Conservation (phyloP, 2,329 filamentous ascomycete genomes). For the Fusarium palustre region DNA sequence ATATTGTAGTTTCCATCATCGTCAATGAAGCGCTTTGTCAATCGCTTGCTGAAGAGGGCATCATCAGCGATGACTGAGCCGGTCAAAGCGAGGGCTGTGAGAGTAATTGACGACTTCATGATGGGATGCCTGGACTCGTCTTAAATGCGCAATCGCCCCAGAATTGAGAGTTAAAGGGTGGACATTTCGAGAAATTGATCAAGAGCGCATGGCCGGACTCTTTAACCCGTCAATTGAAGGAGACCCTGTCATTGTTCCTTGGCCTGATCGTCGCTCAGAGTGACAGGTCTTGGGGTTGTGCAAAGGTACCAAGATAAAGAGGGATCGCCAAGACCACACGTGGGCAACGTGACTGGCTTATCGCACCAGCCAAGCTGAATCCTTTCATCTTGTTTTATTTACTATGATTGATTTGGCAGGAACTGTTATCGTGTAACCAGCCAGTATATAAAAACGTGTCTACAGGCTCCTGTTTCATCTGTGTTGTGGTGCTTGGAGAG, state of each 20-base stretch:
- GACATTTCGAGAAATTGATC: neutral
- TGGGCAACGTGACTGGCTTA: slow-evolving; percentile 45
- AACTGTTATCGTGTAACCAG: neutral
- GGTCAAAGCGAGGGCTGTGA: slow-evolving; percentile 44
- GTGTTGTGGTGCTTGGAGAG: neutral
- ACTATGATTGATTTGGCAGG: neutral
- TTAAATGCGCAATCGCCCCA: neutral
- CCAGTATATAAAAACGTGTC: slow-evolving; percentile 1
- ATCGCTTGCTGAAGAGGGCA: slow-evolving; percentile 61
- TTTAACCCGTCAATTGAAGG: slow-evolving; percentile 32
- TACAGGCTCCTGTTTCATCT: neutral
- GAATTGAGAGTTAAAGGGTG: neutral
- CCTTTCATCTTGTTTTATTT: neutral
- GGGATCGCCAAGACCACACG: slow-evolving; percentile 46
- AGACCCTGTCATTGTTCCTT: slow-evolving; percentile 10
- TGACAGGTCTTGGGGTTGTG: slow-evolving; percentile 9
- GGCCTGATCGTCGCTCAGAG: slow-evolving; percentile 15
- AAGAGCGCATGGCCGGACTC: slow-evolving; percentile 18
- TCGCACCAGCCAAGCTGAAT: slow-evolving; percentile 24
- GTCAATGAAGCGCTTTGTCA: slow-evolving; percentile 63
- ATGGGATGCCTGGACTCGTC: neutral
- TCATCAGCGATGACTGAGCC: slow-evolving; percentile 56
- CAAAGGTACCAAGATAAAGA: slow-evolving; percentile 30
- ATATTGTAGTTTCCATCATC: slow-evolving; percentile 65
- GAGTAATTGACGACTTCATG: slow-evolving; percentile 43